Evolutionary conservation across 1,284 basidiomycete species (phyloP).

Genomic region (Trichosporon sp.): DNA sequence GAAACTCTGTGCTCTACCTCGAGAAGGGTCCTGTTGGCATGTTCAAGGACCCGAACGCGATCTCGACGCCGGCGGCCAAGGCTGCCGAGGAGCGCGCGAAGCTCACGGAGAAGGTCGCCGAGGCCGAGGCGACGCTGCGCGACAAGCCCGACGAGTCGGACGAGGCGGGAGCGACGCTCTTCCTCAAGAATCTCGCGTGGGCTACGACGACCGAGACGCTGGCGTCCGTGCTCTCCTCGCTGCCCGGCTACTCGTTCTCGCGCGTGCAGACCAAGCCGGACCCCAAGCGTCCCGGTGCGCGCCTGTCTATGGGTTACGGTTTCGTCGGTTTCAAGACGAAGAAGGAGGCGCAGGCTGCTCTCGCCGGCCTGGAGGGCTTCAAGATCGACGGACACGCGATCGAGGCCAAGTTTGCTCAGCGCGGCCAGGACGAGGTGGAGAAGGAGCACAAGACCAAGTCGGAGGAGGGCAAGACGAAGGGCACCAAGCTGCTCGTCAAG

Average conservation of each 20-base stretch:
- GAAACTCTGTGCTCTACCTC: constrained; percentile 86
- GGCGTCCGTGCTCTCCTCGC: constrained; percentile 68
- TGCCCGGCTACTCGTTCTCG: constrained; percentile 83
- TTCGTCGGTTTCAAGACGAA: constrained; percentile 86
- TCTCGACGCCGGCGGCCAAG: constrained; percentile 37
- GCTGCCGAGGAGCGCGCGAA: constrained; percentile 57
- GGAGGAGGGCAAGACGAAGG: constrained; percentile 59
- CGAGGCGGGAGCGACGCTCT: constrained; percentile 79
- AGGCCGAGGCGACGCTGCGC: constrained; percentile 30
- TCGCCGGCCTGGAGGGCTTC: constrained; percentile 77
- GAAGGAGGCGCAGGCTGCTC: constrained; percentile 73
- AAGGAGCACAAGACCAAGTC: constrained; percentile 55
- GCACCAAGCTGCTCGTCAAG: constrained; percentile 93
- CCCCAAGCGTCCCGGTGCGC: constrained; percentile 66
- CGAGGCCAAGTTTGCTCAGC: constrained; percentile 81
- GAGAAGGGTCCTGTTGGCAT: constrained; percentile 87
- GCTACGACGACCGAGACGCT: constrained; percentile 79
- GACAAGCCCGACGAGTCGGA: constrained; percentile 60
- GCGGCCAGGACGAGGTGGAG: constrained; percentile 70
- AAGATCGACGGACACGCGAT: constrained; percentile 85
- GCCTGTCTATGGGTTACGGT: constrained; percentile 91
- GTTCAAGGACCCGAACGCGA: constrained; percentile 59
- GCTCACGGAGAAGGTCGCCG: constrained; percentile 41
- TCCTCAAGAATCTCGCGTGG: constrained; percentile 93
- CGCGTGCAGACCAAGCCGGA: constrained; percentile 90